These are phyloP conservation scores for Vachellia collinsii DNA, from an alignment of 306 rosid genomes.

Conservation along the genomic window DNA sequence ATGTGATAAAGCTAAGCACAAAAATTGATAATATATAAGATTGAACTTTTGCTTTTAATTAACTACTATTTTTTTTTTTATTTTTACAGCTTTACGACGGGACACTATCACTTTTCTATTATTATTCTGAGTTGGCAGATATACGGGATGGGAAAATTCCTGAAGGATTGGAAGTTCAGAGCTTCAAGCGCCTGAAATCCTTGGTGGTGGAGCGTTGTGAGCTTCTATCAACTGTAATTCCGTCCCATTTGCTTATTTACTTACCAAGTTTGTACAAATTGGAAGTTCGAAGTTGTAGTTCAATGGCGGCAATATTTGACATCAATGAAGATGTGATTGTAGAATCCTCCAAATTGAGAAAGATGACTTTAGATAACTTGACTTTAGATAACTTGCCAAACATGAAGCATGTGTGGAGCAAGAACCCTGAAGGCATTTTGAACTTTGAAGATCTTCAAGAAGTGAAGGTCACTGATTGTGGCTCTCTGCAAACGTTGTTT, in stretches of 20 bases:
- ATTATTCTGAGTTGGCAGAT: not conserved
- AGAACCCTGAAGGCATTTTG: not conserved
- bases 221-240: not conserved
- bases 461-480: not conserved
- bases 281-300: not conserved
- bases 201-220: not conserved
- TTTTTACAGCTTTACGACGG: no score
- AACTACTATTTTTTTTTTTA: no score
- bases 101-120: not conserved
- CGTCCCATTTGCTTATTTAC: not conserved
- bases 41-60: no score
- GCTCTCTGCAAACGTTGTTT: not conserved
- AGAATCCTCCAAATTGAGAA: not conserved
- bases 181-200: no score
- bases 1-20: no score
- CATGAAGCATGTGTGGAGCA: not conserved
- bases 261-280: constrained; percentile 4
- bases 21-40: no score
- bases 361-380: no score
- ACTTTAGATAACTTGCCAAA: not conserved
- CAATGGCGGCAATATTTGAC: not conserved
- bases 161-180: no score
- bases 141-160: not conserved
- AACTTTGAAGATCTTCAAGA: not conserved
- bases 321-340: not conserved